phyloP scores from a whole-genome alignment of 192 early-diverging fungal genomes.

The Linnemannia exigua region DNA sequence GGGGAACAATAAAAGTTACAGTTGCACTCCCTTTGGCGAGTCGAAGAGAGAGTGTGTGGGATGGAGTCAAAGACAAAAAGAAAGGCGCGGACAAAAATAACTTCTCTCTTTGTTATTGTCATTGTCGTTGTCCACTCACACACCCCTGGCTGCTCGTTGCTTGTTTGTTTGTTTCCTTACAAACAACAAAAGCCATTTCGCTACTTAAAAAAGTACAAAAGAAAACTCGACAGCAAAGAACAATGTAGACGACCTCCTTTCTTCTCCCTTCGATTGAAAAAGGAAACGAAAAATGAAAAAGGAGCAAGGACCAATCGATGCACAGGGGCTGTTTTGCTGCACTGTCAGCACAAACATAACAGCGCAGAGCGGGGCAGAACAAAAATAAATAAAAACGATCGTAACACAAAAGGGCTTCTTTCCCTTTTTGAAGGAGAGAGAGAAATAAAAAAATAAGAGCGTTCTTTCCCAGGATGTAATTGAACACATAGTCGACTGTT shows the following conservation, averaged over 20 bases:
- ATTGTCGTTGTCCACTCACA: too few relatives aligned
- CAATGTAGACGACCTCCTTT: too few relatives aligned
- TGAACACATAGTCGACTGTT: neutral
- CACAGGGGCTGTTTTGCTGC: neutral
- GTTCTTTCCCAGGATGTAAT: neutral
- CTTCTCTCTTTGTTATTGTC: neutral
- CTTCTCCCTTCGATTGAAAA: neutral
- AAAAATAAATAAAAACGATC: neutral
- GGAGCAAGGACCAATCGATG: constrained; percentile 28
- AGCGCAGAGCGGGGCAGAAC: neutral
- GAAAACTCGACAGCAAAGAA: too few relatives aligned
- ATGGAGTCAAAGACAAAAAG: neutral
- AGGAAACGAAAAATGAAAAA: neutral
- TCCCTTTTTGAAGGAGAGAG: neutral
- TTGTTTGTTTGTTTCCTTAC: neutral
- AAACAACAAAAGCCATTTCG: neutral
- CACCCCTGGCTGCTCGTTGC: neutral
- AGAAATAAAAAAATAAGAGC: neutral
- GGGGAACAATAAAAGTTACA: too few relatives aligned
- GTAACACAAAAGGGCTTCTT: neutral
- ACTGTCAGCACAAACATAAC: neutral
- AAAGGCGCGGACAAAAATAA: neutral
- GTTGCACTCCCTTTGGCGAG: too few relatives aligned
- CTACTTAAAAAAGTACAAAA: neutral
- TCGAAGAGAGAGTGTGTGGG: too few relatives aligned